A percentile compares a stretch with the other conserved stretches of the same genome.
phyloP scores from a whole-genome alignment of 352 stramenopile genomes.

The Pythium phragmitis region DNA sequence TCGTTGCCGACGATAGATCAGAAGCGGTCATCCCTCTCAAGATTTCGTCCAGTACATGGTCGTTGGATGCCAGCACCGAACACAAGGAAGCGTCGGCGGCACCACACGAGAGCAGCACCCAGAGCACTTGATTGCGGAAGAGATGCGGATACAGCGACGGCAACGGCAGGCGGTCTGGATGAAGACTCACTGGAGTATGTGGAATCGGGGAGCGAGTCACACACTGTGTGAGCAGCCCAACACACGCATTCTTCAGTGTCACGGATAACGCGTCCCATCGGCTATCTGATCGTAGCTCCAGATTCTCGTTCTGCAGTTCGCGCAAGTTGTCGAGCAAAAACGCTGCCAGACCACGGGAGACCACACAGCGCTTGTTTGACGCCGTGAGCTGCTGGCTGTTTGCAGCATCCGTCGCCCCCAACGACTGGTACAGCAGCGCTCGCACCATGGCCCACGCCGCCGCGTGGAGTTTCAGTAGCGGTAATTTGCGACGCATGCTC shows the following conservation, averaged over 20 bases:
- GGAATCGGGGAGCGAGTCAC: constrained; percentile 20
- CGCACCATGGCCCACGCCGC: constrained; percentile 76
- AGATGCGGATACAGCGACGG: constrained; percentile 50
- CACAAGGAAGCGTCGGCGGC: constrained; percentile 62
- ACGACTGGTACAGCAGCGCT: constrained; percentile 81
- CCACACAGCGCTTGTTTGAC: constrained; percentile 18
- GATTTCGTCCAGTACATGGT: constrained; percentile 57
- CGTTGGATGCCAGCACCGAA: constrained; percentile 55
- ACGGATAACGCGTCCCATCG: constrained; percentile 35
- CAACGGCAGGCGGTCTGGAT: constrained; percentile 10
- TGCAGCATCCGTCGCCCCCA: constrained; percentile 22
- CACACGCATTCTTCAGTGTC: constrained; percentile 59
- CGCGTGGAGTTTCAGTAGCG: constrained; percentile 74
- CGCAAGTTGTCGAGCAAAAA: constrained; percentile 75
- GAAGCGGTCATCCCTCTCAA: constrained; percentile 58
- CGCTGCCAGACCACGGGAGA: constrained; percentile 48
- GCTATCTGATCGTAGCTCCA: constrained; percentile 6
- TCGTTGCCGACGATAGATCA: constrained; percentile 63
- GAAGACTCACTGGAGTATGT: not conserved
- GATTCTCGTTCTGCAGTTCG: constrained; percentile 30
- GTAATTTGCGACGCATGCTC: constrained; percentile 52
- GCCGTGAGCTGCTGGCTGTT: not conserved
- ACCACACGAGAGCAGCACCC: constrained; percentile 69
- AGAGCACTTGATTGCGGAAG: constrained; percentile 77
- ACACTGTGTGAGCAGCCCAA: constrained; percentile 71